A percentile compares a stretch with the other conserved stretches of the same genome.
phyloP scores from a whole-genome alignment of 1,284 basidiomycete genomes.

The Neolentinus lepideus region DNA sequence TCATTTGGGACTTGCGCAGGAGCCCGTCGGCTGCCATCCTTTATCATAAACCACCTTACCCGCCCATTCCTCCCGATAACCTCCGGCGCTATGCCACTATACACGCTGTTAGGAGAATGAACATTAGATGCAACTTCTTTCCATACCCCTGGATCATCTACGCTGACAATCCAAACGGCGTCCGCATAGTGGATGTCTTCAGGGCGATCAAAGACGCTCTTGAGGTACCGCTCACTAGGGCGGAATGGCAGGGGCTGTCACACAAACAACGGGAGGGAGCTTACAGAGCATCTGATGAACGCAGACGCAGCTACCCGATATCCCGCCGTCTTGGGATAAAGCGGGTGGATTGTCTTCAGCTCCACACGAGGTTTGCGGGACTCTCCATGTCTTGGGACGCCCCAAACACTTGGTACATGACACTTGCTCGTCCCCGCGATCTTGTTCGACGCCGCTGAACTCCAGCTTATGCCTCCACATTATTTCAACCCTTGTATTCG shows the following conservation, averaged over 20 bases:
- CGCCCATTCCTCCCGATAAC: background rate
- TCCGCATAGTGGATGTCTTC: conserved; percentile 43
- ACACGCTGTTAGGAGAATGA: conserved; percentile 27
- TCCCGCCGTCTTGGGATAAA: conserved; percentile 32
- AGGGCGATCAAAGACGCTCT: conserved; percentile 33
- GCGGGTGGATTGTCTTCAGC: conserved; percentile 39
- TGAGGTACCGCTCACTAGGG: conserved; percentile 24
- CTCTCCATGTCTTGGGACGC: conserved; percentile 29
- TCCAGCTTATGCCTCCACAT: conserved; percentile 35
- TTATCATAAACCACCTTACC: background rate
- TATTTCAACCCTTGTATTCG: too few relatives aligned
- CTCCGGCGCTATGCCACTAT: background rate
- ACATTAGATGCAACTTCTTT: conserved; percentile 38
- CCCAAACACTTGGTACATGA: conserved; percentile 35
- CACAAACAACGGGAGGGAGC: conserved; percentile 33
- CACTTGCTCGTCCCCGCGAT: conserved; percentile 32
- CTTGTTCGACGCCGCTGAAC: background rate
- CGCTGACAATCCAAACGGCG: conserved; percentile 28
- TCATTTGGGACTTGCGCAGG: conserved; percentile 43
- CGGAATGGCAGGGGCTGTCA: conserved; percentile 35
- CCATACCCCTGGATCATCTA: conserved; percentile 31
- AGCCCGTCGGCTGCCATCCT: conserved; percentile 25
- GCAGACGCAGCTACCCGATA: conserved; percentile 19
- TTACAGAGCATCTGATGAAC: conserved; percentile 30
- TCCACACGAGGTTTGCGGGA: conserved; percentile 42